Conservation (phyloP, 1,284 basidiomycete genomes). For the Vanrija humicola region DNA sequence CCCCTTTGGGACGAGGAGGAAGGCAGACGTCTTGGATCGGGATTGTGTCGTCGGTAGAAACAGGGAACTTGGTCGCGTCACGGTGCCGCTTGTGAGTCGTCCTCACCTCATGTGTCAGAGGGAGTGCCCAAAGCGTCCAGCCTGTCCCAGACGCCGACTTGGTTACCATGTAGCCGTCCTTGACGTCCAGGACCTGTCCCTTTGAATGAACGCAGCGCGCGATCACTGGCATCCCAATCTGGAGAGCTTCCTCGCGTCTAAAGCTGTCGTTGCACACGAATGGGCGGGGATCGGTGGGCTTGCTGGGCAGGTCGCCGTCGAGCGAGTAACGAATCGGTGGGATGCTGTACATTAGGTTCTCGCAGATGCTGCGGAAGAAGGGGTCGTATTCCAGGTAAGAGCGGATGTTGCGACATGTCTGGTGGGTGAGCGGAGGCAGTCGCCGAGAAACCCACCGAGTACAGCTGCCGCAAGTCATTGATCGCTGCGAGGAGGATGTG, state of each 20-base stretch:
- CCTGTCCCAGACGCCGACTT: neutral
- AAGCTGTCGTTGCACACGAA: neutral
- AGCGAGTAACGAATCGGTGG: neutral
- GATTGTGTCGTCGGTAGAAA: neutral
- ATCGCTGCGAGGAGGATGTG: neutral
- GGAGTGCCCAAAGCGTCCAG: constrained; percentile 3
- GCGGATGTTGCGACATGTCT: constrained; percentile 4
- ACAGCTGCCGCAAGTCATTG: neutral
- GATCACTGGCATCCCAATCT: neutral
- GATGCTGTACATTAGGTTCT: neutral
- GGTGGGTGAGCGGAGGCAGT: neutral
- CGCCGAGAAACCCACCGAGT: neutral
- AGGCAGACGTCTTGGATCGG: neutral
- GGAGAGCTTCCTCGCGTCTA: constrained; percentile 6
- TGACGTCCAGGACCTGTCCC: neutral
- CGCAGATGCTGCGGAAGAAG: neutral
- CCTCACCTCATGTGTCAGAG: constrained; percentile 2
- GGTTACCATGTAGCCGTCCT: constrained; percentile 7
- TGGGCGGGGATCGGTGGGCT: neutral
- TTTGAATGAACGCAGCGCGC: neutral
- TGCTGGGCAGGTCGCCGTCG: neutral
- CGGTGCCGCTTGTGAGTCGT: neutral
- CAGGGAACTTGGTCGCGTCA: neutral
- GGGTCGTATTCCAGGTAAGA: neutral
- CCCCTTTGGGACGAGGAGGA: neutral